Evolutionary conservation across 2,329 filamentous ascomycete genomes (phyloP).

Genomic region (Colletotrichum sp.): DNA sequence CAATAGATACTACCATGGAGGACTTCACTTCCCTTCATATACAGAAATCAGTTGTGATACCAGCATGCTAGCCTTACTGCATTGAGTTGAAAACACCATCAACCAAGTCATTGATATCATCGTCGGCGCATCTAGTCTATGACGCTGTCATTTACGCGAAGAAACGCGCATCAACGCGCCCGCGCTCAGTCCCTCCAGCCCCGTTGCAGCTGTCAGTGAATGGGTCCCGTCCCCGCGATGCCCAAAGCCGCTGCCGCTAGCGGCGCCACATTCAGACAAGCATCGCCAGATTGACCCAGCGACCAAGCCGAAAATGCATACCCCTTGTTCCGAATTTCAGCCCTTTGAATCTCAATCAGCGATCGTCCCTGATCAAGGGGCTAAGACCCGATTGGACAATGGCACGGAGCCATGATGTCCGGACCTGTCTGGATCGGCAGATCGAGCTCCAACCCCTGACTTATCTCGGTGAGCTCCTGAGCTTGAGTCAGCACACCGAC

Average conservation of each 20-base stretch:
- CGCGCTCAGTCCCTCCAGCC: neutral
- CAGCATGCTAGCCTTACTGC: neutral
- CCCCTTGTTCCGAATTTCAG: neutral
- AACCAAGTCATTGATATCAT: neutral
- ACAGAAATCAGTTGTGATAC: neutral
- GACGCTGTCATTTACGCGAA: conserved; percentile 20
- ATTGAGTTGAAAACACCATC: neutral
- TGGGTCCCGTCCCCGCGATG: neutral
- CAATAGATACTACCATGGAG: fast-evolving
- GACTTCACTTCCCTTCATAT: neutral
- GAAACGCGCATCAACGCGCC: conserved; percentile 5
- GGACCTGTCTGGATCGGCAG: neutral
- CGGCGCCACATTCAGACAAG: neutral
- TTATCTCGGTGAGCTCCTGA: neutral
- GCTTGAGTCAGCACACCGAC: neutral
- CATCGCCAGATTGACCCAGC: neutral
- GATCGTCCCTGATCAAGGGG: conserved; percentile 6
- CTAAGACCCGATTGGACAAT: neutral
- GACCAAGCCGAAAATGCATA: neutral
- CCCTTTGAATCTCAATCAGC: neutral
- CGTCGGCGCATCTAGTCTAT: neutral
- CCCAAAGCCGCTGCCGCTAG: conserved; percentile 7
- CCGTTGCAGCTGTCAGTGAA: neutral
- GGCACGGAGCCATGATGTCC: neutral
- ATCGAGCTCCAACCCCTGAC: neutral